These are phyloP conservation scores for Musa balbisiana DNA, from an alignment of 202 grass and related monocot species.

Conservation along the genomic window DNA sequence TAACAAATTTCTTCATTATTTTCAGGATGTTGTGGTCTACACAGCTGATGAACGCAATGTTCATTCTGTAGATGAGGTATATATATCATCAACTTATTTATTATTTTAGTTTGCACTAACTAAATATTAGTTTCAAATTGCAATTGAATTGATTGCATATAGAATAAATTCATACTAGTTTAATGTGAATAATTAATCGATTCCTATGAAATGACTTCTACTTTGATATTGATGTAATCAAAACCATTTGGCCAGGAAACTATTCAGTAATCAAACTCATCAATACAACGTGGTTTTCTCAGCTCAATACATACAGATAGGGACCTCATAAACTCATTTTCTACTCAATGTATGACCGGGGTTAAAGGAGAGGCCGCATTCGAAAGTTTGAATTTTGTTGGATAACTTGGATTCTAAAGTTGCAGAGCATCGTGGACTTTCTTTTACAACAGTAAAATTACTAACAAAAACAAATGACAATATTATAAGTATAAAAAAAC, in stretches of 20 bases:
- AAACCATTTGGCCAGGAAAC: too few species aligned
- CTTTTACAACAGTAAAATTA: too few species aligned
- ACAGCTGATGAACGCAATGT: conserved; percentile 68
- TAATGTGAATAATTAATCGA: background rate
- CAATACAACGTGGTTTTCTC: background rate
- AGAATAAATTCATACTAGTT: background rate
- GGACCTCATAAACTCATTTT: too few species aligned
- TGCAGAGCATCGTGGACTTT: too few species aligned
- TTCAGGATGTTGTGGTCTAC: conserved; percentile 86
- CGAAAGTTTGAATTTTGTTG: too few species aligned
- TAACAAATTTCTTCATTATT: conserved; percentile 9
- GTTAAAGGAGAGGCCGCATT: too few species aligned
- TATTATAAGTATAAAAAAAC: too few species aligned
- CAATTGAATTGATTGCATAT: background rate
- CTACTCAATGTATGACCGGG: too few species aligned
- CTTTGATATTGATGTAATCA: background rate
- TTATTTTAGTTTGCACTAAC: background rate
- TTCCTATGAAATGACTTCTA: background rate
- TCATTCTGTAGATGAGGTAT: conserved; percentile 84
- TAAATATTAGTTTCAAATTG: background rate
- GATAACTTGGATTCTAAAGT: too few species aligned
- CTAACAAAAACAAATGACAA: too few species aligned
- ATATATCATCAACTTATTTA: conserved; percentile 9
- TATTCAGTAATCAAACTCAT: too few species aligned
- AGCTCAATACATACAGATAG: too few species aligned